A percentile compares a stretch with the other conserved stretches of the same genome.
phyloP scores from a whole-genome alignment of 169 alveolate species.

The Plasmodium vivax region DNA sequence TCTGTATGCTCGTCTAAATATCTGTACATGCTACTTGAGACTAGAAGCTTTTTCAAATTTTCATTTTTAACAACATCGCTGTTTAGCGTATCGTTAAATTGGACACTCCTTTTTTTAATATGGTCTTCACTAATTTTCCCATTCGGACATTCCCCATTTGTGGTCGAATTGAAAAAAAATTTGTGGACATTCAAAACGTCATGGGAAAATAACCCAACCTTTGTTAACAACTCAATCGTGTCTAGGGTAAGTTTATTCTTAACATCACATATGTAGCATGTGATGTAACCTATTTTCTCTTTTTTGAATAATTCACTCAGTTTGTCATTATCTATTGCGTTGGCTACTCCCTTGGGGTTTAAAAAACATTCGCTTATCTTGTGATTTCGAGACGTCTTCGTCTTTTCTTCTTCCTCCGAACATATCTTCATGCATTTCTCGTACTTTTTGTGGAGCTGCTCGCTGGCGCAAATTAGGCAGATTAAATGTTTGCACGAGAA shows the following conservation, averaged over 20 bases:
- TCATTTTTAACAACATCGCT: constrained; percentile 32
- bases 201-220: constrained; percentile 49
- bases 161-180: constrained; percentile 4
- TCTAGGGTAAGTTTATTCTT: constrained; percentile 59
- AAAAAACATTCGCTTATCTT: constrained; percentile 41
- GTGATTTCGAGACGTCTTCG: not conserved
- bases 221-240: constrained; percentile 43
- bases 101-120: not conserved
- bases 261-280: constrained; percentile 42
- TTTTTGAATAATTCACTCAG: constrained; percentile 19
- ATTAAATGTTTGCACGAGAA: constrained; percentile 61
- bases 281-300: constrained; percentile 52
- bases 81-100: constrained; percentile 22
- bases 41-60: constrained; percentile 1
- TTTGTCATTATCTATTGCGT: constrained; percentile 8
- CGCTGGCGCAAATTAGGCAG: constrained; percentile 46
- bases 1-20: constrained; percentile 48
- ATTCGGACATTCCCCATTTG: not conserved
- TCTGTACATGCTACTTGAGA: constrained; percentile 25
- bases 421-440: constrained; percentile 21
- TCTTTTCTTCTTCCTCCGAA: not conserved
- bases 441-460: constrained; percentile 40
- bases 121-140: not conserved
- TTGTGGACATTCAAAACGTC: constrained; percentile 55
- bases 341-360: constrained; percentile 4